A percentile compares a stretch with the other conserved stretches of the same genome.
These are phyloP conservation scores for Geotrichum phurueaensis DNA, from an alignment of 1,139 yeast species.

Conservation along the genomic window DNA sequence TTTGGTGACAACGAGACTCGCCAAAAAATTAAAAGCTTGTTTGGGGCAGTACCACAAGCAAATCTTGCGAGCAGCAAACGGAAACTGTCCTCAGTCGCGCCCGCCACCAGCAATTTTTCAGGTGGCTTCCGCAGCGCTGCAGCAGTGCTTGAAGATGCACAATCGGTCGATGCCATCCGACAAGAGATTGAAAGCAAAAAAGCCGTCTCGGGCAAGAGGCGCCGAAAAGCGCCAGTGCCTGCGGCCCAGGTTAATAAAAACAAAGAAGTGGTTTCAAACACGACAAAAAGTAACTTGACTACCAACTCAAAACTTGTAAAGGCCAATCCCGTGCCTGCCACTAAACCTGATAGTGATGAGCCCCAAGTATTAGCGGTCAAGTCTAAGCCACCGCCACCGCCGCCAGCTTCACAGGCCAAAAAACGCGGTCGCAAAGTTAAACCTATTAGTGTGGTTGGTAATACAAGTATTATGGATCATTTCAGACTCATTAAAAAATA, in stretches of 20 bases:
- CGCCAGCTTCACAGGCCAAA: background rate
- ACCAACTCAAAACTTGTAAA: too few relatives aligned
- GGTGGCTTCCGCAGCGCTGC: slow-evolving; percentile 12
- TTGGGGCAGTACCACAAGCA: background rate
- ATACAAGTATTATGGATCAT: background rate
- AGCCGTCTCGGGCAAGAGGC: background rate
- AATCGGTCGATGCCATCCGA: background rate
- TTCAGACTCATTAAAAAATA: background rate
- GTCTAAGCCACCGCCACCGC: background rate
- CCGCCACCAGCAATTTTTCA: background rate
- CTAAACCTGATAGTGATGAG: background rate
- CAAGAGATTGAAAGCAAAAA: slow-evolving; percentile 1
- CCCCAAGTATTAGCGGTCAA: background rate
- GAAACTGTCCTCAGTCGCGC: background rate
- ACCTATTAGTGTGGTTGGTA: background rate
- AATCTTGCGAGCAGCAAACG: background rate
- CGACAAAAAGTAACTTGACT: too few relatives aligned
- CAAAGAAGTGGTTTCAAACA: too few relatives aligned
- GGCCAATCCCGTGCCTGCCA: background rate
- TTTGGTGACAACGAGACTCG: background rate
- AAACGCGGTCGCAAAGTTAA: background rate
- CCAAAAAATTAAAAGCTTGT: background rate
- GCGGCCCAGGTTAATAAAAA: background rate
- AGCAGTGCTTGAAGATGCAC: slow-evolving; percentile 4
- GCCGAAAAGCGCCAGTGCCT: background rate